Percentiles rank a stretch among this genome's conserved stretches.
These are phyloP conservation scores for Myriosclerotinia scirpicola DNA, from an alignment of 2,329 filamentous ascomycete genomes.

Conservation along the genomic window DNA sequence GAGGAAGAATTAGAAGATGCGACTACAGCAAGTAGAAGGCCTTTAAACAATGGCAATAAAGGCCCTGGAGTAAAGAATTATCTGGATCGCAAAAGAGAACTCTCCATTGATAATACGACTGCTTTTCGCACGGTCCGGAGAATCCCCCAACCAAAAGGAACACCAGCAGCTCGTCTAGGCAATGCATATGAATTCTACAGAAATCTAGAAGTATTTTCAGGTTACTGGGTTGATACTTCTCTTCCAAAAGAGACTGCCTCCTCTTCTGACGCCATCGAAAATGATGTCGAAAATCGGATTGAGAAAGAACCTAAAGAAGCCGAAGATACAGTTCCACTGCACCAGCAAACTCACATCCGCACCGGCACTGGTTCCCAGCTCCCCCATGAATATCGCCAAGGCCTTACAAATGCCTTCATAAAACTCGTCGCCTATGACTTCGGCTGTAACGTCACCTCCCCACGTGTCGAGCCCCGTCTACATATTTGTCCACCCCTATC, in stretches of 20 bases:
- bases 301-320: conserved; percentile 25
- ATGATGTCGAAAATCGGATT: conserved; percentile 19
- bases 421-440: conserved; percentile 67
- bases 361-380: conserved; percentile 55
- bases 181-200: conserved; percentile 67
- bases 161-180: conserved; percentile 55
- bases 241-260: conserved; percentile 29
- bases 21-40: conserved; percentile 51
- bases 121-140: conserved; percentile 63
- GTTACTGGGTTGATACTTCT: conserved; percentile 63
- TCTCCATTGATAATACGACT: conserved; percentile 55
- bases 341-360: conserved; percentile 41
- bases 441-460: conserved; percentile 58
- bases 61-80: conserved; percentile 60
- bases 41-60: conserved; percentile 53
- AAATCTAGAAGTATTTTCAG: conserved; percentile 58
- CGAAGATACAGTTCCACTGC: conserved; percentile 28
- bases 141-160: conserved; percentile 54
- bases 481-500: conserved; percentile 47
- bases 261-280: conserved; percentile 26
- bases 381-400: conserved; percentile 58
- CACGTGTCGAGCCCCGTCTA: conserved; percentile 59
- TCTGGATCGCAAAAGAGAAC: conserved; percentile 57
- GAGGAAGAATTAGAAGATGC: conserved; percentile 39
- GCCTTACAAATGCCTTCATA: conserved; percentile 58